These are phyloP conservation scores for Pseudogymnoascus sp. DNA, from an alignment of 2,329 filamentous ascomycete genomes.

Conservation along the genomic window DNA sequence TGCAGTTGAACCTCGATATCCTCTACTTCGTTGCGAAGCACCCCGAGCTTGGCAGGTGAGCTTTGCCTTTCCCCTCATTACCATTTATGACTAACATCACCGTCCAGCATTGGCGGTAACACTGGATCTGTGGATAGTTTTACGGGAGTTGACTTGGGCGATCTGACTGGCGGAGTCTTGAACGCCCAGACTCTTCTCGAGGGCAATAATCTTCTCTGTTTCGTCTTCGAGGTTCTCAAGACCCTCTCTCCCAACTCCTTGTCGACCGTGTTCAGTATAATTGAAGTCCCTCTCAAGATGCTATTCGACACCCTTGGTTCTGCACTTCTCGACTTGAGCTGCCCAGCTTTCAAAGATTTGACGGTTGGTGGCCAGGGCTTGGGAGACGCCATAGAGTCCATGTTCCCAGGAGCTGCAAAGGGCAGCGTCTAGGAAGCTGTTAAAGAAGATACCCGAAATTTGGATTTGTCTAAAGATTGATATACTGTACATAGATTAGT, in stretches of 20 bases:
- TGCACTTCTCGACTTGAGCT: constrained; percentile 25
- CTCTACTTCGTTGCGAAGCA: constrained; percentile 33
- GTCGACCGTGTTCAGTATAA: constrained; percentile 30
- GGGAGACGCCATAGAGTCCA: constrained; percentile 10
- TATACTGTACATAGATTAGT: neutral
- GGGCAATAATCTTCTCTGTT: constrained; percentile 42
- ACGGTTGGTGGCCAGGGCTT: constrained; percentile 12
- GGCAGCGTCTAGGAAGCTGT: neutral
- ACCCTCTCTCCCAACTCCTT: constrained; percentile 36
- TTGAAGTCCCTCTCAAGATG: constrained; percentile 29
- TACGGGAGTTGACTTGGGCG: constrained; percentile 36
- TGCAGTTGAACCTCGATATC: constrained; percentile 36
- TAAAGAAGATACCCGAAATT: neutral
- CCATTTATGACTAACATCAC: neutral
- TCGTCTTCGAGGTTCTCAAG: constrained; percentile 33
- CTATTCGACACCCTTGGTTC: constrained; percentile 25
- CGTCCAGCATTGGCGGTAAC: constrained; percentile 40
- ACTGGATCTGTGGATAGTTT: constrained; percentile 44
- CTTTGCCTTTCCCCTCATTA: neutral
- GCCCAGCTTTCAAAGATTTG: constrained; percentile 26
- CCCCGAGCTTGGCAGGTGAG: constrained; percentile 30
- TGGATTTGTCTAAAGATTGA: neutral
- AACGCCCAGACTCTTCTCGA: constrained; percentile 37
- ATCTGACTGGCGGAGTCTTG: constrained; percentile 39
- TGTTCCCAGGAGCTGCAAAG: constrained; percentile 13